Evolutionary conservation across 495 filamentous ascomycete genomes (phyloP), one percentile per base, ranked within the genome.

Genomic region (Rhizodiscina lignyota): DNA sequence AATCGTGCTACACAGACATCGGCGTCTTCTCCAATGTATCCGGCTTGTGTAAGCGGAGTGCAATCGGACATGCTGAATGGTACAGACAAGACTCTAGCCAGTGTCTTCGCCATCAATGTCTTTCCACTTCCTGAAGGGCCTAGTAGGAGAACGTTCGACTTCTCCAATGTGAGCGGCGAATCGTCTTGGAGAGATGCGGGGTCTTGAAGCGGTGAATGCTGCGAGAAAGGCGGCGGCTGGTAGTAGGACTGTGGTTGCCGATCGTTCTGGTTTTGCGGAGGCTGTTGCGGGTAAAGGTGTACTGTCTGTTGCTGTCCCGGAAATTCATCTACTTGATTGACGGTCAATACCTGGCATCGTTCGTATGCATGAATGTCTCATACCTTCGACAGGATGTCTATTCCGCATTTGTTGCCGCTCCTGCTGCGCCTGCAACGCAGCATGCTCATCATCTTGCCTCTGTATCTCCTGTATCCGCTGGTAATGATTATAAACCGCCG

Each of bases 61-160:
- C 91, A 96, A 52, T 97, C 91, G 39, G 84, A 89, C 54, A 96
- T 96, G 40, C 81, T 87, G 52, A 97, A 94, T 0, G 89, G 91
- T 1, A 96, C 89, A 35, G 89, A 85, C 16, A 97, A 60, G 2
- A 83, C 69, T 19, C 72, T 62, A 10, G 80, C 80, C 13, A 87
- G 61, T 0, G 77, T 83, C 62, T 87, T 83, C 20, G 82, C 73
- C 68, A 97, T 96, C 24, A 94, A 71, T 0, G 91, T 97, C 56
- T 97, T 97, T 0, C 89, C 89, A 3, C 96, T 89, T 3, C 91
- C 89, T 0, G 91, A 91, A 0, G 89, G 91, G 0, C 89, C 89
- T 4, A 97, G 69, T 37, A 94, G 58, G 18, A 96, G 59, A n/a
- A 97, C 67, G 50, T 97, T 97, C 36, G 85, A 89, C 61, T 97